Evolutionary conservation across 23 red algal species (phyloP).

Genomic region (Gracilaria gracilis): DNA sequence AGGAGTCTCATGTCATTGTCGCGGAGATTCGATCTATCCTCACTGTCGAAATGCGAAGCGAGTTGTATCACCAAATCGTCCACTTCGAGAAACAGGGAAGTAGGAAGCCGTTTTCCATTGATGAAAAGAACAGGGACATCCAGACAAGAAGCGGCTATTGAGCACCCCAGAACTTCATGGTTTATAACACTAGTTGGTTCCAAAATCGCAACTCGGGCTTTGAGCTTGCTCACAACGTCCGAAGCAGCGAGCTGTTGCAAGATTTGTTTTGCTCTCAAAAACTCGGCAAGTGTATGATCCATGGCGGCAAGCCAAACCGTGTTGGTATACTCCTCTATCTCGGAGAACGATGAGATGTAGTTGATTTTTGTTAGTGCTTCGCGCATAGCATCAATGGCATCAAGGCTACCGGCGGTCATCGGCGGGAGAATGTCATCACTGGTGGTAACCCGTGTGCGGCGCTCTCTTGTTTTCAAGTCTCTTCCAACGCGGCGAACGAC

Average conservation of each 20-base stretch:
- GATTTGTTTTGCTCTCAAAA: slow-evolving; percentile 1
- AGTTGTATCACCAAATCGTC: slow-evolving; percentile 53
- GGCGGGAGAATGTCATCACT: slow-evolving; percentile 15
- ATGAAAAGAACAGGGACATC: slow-evolving; percentile 25
- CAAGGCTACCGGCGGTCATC: slow-evolving; percentile 21
- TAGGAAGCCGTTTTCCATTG: slow-evolving; percentile 41
- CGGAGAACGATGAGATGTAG: background rate
- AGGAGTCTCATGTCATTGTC: slow-evolving; percentile 26
- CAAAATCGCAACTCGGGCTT: slow-evolving; percentile 47
- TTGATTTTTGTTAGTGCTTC: background rate
- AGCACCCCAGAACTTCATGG: slow-evolving; percentile 22
- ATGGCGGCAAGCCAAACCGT: slow-evolving; percentile 54
- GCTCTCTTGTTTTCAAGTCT: slow-evolving; percentile 29
- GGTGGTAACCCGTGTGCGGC: slow-evolving; percentile 3
- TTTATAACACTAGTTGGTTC: slow-evolving; percentile 10
- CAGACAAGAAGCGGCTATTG: background rate
- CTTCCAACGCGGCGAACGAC: slow-evolving; percentile 46
- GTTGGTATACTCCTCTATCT: slow-evolving; percentile 1
- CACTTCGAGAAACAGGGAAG: background rate
- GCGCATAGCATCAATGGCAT: slow-evolving; percentile 21
- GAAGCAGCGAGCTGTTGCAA: slow-evolving; percentile 29
- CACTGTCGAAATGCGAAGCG: slow-evolving; percentile 20
- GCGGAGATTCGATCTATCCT: background rate
- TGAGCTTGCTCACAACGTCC: slow-evolving; percentile 12
- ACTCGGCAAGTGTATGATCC: slow-evolving; percentile 11